Evolutionary conservation across 2,329 filamentous ascomycete genomes (phyloP), one percentile per base, ranked within the genome.

Genomic region (Aspergillus sp.): DNA sequence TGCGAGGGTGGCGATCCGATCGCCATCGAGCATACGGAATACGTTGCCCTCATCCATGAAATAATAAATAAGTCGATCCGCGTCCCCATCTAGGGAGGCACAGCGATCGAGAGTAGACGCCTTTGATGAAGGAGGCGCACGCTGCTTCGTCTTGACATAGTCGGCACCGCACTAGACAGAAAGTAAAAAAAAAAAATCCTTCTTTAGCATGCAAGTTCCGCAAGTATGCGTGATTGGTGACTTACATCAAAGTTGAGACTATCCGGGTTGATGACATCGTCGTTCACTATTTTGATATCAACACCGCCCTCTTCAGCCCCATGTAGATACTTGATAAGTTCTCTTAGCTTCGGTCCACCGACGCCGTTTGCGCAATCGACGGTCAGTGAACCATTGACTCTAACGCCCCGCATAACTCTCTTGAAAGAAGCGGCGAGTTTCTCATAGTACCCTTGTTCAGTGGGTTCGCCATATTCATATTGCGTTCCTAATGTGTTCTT

Each of bases 291-390:
- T 73, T 89, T 91, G 77, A 96, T 88, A 56, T 96, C 86, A 53
- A 97, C 78, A 20, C 84, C 84, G 48, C 88, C 86, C 68, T 89
- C 85, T 56, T 80, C 76, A 38, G 85, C 83, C 61, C 84, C 78
- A 56, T 90, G 88, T 52, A 98, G 80, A 68, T 90, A 83, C 74
- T 96, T 96, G 68, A 97, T 82, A 62, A 98, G 82, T 74, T 96
- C 91, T 61, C 82, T 81, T 65, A 99, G 80, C 79, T 97, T 96
- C 41, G 93, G 93, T 3, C 91, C 95, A 66, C 95, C 95, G 58
- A 99, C 92, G 68, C 95, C 95, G 70, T 99, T 99, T 68, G 95
- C 95, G 74, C 93, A 96, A 75, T 99, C 95, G 13, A 99, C 91
- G 6, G 87, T 90, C 62, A 99, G 80, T 56, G 83, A 76, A 5